These are phyloP conservation scores for Penicillium fuscoglaucum DNA, from an alignment of 2,329 filamentous ascomycete genomes.

Conservation along the genomic window DNA sequence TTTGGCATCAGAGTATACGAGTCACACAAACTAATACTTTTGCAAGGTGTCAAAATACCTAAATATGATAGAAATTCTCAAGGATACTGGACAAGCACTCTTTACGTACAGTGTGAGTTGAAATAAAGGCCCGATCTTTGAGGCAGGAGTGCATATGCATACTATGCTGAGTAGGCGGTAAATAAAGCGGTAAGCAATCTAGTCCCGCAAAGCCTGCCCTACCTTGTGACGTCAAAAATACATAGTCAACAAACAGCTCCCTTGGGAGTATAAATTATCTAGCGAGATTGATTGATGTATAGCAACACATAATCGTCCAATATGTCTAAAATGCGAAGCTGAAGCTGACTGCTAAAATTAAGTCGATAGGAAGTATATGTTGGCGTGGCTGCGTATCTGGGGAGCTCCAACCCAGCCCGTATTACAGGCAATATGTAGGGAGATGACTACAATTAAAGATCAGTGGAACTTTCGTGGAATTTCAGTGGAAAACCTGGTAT, in stretches of 20 bases:
- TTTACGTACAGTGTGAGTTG: neutral
- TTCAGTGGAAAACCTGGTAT: neutral
- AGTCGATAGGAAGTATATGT: no score
- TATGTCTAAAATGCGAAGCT: no score
- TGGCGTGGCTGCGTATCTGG: neutral
- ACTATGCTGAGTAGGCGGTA: neutral
- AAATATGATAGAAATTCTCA: neutral
- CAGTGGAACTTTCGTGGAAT: neutral
- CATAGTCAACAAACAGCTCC: constrained; percentile 10
- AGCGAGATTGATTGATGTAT: neutral
- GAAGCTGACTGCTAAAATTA: neutral
- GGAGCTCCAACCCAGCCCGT: neutral
- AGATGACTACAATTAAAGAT: neutral
- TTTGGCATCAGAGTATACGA: neutral
- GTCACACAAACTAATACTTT: neutral
- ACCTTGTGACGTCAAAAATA: constrained; percentile 28
- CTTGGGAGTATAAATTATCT: neutral
- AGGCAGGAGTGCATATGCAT: neutral
- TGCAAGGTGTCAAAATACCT: rapidly evolving
- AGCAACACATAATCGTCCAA: neutral
- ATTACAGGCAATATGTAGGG: neutral
- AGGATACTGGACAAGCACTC: neutral
- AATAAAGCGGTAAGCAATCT: neutral
- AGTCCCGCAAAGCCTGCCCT: neutral
- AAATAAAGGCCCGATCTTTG: neutral